A percentile compares a stretch with the other conserved stretches of the same genome.
Evolutionary conservation across 2,329 filamentous ascomycete species (phyloP).

Genomic region (Claviceps sp.): DNA sequence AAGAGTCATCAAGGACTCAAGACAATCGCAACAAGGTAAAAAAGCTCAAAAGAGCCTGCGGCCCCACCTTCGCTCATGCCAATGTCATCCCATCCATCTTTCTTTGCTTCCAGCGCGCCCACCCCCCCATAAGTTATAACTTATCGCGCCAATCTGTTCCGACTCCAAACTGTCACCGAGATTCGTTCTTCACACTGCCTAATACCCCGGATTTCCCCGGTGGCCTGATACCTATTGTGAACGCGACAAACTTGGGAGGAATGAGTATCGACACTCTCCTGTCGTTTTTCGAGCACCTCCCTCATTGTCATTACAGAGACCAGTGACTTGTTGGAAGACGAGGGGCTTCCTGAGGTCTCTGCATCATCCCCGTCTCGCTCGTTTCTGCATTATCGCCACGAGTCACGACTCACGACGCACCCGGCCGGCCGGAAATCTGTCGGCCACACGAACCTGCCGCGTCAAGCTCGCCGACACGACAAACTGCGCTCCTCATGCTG

Average conservation of each 20-base stretch:
- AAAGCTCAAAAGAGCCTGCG: not conserved
- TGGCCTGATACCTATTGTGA: not conserved
- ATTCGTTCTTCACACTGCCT: slow-evolving; percentile 6
- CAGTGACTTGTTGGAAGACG: not conserved
- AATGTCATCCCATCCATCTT: not conserved
- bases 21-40: not conserved
- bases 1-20: too few species aligned
- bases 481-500: slow-evolving; percentile 38
- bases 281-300: too few species aligned
- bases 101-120: not conserved
- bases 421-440: not conserved
- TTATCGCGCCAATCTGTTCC: slow-evolving; percentile 4
- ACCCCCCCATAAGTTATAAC: not conserved
- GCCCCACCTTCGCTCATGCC: slow-evolving; percentile 1
- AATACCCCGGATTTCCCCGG: slow-evolving; percentile 11
- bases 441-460: not conserved
- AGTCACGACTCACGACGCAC: not conserved
- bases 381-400: not conserved
- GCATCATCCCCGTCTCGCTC: not conserved
- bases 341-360: not conserved
- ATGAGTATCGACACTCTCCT: too few species aligned
- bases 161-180: not conserved
- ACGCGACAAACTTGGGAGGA: too few species aligned
- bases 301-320: not conserved
- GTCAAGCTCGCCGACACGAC: slow-evolving; percentile 8